Evolutionary conservation across 331 rosid genomes (phyloP).

Genomic region (Phaseolus coccineus): DNA sequence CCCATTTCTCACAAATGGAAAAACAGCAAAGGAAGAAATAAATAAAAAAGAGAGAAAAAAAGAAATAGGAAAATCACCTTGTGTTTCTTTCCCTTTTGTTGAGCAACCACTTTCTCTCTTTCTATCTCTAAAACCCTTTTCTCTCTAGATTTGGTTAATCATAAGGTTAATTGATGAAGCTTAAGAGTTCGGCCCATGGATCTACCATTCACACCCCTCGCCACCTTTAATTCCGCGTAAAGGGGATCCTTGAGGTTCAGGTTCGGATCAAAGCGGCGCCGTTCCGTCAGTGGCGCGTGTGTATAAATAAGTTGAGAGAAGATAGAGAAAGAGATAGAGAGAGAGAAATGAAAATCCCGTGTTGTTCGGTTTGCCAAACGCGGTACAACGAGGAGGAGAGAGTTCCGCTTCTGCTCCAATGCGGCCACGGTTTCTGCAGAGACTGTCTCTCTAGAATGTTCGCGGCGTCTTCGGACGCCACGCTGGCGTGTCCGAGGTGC

Average conservation of each 20-base stretch:
- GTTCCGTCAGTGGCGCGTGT: not conserved
- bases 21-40: slow-evolving; percentile 28
- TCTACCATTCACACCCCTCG: slow-evolving; percentile 48
- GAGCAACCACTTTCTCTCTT: slow-evolving; percentile 8
- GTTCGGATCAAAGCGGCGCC: slow-evolving; percentile 44
- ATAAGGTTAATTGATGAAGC: slow-evolving; percentile 47
- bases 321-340: not conserved
- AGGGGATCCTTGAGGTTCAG: slow-evolving; percentile 45
- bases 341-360: slow-evolving; percentile 84
- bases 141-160: slow-evolving; percentile 50
- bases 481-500: slow-evolving; percentile 82
- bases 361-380: slow-evolving; percentile 95
- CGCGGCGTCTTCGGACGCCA: slow-evolving; percentile 70
- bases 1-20: slow-evolving; percentile 41
- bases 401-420: slow-evolving; percentile 95
- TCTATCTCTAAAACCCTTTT: slow-evolving; percentile 43
- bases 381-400: slow-evolving; percentile 97
- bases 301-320: not conserved
- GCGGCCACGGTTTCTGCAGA: slow-evolving; percentile 96
- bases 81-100: not conserved
- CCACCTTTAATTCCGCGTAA: slow-evolving; percentile 26
- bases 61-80: slow-evolving; percentile 41
- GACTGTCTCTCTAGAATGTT: slow-evolving; percentile 92
- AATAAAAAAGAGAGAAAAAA: not conserved
- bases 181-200: slow-evolving; percentile 44